A percentile compares a stretch with the other conserved stretches of the same genome.
These are phyloP conservation scores for Fusarium zealandicum DNA, from an alignment of 2,329 filamentous ascomycete species.

Conservation along the genomic window DNA sequence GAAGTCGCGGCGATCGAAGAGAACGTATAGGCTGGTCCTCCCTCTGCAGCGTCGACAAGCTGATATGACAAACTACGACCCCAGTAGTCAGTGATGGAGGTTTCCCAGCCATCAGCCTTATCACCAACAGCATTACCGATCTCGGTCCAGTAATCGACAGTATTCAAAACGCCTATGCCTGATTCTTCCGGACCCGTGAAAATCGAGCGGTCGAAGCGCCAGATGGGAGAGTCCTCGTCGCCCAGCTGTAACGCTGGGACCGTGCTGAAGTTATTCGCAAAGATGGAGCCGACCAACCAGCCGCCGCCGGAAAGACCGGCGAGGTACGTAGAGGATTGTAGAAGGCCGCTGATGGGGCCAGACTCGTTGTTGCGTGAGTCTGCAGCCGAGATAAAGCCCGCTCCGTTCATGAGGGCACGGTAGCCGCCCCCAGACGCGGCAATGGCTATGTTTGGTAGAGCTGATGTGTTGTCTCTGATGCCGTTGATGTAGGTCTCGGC, in stretches of 20 bases:
- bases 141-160: slow-evolving; percentile 46
- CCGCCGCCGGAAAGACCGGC: slow-evolving; percentile 81
- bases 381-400: slow-evolving; percentile 78
- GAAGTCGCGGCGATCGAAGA: slow-evolving; percentile 66
- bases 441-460: slow-evolving; percentile 69
- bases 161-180: slow-evolving; percentile 30
- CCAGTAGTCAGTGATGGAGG: slow-evolving; percentile 85
- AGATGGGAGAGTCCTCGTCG: slow-evolving; percentile 42
- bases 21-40: slow-evolving; percentile 79
- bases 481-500: slow-evolving; percentile 68
- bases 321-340: slow-evolving; percentile 82
- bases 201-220: slow-evolving; percentile 50
- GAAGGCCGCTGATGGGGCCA: slow-evolving; percentile 77
- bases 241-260: slow-evolving; percentile 43
- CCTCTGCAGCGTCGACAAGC: slow-evolving; percentile 75
- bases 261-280: slow-evolving; percentile 80
- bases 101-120: slow-evolving; percentile 48
- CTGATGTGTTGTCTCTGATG: slow-evolving; percentile 34
- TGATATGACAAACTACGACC: slow-evolving; percentile 82
- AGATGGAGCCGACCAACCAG: slow-evolving; percentile 84
- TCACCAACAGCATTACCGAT: slow-evolving; percentile 42
- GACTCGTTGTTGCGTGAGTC: slow-evolving; percentile 64
- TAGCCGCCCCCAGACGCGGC: slow-evolving; percentile 85
- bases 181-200: slow-evolving; percentile 46
- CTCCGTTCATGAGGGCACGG: slow-evolving; percentile 80